These are phyloP conservation scores for Stygiomarasmius scandens DNA, from an alignment of 1,284 basidiomycete species.

Conservation along the genomic window DNA sequence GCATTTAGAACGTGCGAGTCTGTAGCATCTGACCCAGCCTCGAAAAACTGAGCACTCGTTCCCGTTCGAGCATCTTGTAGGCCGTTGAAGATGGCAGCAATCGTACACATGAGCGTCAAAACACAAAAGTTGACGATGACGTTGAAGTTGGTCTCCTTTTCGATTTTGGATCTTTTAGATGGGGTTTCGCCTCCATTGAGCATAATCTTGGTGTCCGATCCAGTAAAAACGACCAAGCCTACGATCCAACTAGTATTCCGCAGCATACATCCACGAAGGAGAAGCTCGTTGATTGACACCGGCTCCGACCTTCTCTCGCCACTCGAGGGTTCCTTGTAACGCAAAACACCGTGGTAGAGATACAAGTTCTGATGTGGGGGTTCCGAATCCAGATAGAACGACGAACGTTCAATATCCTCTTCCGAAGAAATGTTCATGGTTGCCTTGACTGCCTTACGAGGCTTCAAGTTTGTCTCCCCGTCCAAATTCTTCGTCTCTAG, in stretches of 20 bases:
- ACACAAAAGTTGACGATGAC: slow-evolving; percentile 93
- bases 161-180: slow-evolving; percentile 94
- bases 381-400: slow-evolving; percentile 90
- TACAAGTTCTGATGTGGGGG: slow-evolving; percentile 94
- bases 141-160: slow-evolving; percentile 99
- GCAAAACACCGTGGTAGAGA: slow-evolving; percentile 84
- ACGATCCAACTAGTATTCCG: slow-evolving; percentile 96
- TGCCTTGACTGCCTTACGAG: slow-evolving; percentile 76
- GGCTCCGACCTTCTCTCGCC: slow-evolving; percentile 64
- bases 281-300: slow-evolving; percentile 89
- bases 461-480: slow-evolving; percentile 96
- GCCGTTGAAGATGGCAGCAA: slow-evolving; percentile 78
- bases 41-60: slow-evolving; percentile 79
- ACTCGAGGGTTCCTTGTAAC: slow-evolving; percentile 60
- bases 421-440: slow-evolving; percentile 82
- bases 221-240: slow-evolving; percentile 92
- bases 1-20: slow-evolving; percentile 72
- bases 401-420: slow-evolving; percentile 87
- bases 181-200: slow-evolving; percentile 94
- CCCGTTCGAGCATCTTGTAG: slow-evolving; percentile 61
- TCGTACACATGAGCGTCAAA: slow-evolving; percentile 77
- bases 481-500: slow-evolving; percentile 96
- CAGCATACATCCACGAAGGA: slow-evolving; percentile 91
- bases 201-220: slow-evolving; percentile 98
- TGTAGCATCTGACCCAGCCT: slow-evolving; percentile 65